Conservation (phyloP, 1,284 basidiomycete species). For the Malassezia equina region DNA sequence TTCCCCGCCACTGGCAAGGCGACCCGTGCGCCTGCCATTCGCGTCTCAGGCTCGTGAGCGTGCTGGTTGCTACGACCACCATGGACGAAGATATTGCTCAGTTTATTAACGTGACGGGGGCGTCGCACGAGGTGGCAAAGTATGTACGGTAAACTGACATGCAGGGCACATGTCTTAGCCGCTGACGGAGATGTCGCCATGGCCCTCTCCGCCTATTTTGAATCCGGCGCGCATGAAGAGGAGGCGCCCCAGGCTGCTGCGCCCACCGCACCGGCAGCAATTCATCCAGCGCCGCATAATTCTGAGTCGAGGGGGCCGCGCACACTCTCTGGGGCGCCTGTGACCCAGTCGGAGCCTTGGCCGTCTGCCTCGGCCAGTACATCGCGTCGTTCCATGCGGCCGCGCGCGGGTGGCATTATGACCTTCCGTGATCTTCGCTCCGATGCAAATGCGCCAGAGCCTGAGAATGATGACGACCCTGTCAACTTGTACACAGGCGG, state of each 20-base stretch:
- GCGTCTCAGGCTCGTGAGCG: background rate
- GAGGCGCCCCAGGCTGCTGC: background rate
- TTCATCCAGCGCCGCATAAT: background rate
- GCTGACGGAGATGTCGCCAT: constrained; percentile 46
- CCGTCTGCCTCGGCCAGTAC: background rate
- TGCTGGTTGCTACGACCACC: background rate
- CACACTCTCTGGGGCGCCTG: constrained; percentile 46
- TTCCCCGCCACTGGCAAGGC: background rate
- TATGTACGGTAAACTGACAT: constrained; percentile 3
- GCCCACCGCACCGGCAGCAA: constrained; percentile 5
- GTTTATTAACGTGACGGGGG: constrained; percentile 45
- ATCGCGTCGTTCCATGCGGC: background rate
- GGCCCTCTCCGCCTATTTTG: constrained; percentile 49
- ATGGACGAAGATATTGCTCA: constrained; percentile 39
- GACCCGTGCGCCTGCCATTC: constrained; percentile 12
- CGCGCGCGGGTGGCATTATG: constrained; percentile 39
- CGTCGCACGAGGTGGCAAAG: constrained; percentile 41
- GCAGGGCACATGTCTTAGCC: constrained; percentile 47
- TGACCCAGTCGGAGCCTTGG: background rate
- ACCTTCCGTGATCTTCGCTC: constrained; percentile 46
- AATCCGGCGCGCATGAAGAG: constrained; percentile 21
- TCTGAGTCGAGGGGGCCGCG: constrained; percentile 30
- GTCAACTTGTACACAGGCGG: constrained; percentile 46
- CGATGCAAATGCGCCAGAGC: constrained; percentile 24
- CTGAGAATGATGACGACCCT: constrained; percentile 33